phyloP scores from a whole-genome alignment of 78 protist species.

The Mantamonas sphyraenae region DNA sequence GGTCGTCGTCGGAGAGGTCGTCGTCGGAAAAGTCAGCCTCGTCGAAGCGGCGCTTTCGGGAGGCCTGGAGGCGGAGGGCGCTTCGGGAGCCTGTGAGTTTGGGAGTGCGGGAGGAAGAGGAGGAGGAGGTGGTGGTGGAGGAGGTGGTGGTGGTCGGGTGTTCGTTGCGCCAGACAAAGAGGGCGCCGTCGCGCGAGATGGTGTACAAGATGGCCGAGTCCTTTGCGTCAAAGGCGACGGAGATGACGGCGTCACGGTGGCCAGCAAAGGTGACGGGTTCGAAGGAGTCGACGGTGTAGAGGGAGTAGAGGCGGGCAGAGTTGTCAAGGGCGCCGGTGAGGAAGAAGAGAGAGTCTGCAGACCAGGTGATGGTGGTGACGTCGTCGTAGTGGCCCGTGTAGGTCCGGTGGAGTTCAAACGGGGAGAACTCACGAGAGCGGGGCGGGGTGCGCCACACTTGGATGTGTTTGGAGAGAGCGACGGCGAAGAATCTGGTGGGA shows the following conservation, averaged over 20 bases:
- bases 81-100: too few relatives aligned
- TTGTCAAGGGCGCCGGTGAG: slow-evolving; percentile 21
- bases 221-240: background rate
- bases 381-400: slow-evolving; percentile 39
- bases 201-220: slow-evolving; percentile 15
- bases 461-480: slow-evolving; percentile 3
- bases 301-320: slow-evolving; percentile 24
- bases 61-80: too few relatives aligned
- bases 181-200: slow-evolving; percentile 9
- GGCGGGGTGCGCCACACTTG: slow-evolving; percentile 32
- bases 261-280: slow-evolving; percentile 15
- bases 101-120: too few relatives aligned
- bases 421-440: slow-evolving; percentile 6
- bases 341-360: slow-evolving; percentile 24
- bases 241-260: slow-evolving; percentile 23
- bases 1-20: too few relatives aligned
- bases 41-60: too few relatives aligned
- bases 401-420: slow-evolving; percentile 33
- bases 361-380: slow-evolving; percentile 26
- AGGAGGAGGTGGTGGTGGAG: too few relatives aligned
- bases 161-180: slow-evolving; percentile 1
- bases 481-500: slow-evolving; percentile 16
- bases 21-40: too few relatives aligned
- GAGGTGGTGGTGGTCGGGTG: background rate
- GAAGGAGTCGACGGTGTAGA: slow-evolving; percentile 1